Percentiles rank a stretch among this genome's conserved stretches.
These are phyloP conservation scores for Pseudognaphalium luteoalbum DNA, from an alignment of 129 eudicot species.

Conservation along the genomic window DNA sequence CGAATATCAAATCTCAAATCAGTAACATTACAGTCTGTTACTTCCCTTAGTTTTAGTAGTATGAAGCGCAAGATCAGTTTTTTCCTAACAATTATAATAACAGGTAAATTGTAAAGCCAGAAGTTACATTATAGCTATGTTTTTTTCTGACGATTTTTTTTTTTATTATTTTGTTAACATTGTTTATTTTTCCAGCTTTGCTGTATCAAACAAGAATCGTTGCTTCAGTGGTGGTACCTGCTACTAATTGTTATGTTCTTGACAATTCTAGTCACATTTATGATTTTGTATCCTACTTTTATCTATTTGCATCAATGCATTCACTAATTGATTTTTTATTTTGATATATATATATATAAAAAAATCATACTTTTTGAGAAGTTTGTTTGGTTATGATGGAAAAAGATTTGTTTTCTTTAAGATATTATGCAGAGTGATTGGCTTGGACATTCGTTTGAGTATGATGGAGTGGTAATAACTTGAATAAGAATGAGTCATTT, in stretches of 20 bases:
- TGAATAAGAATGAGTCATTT: not conserved
- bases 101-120: conserved; percentile 30
- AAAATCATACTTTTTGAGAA: not conserved
- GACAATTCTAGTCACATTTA: conserved; percentile 80
- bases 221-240: conserved; percentile 66
- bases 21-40: not conserved
- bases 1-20: conserved; percentile 22
- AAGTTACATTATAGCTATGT: not conserved
- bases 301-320: not conserved
- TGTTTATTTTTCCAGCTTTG: conserved; percentile 41
- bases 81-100: conserved; percentile 16
- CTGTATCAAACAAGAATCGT: conserved; percentile 42
- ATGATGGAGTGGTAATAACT: conserved; percentile 65
- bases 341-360: too few species aligned
- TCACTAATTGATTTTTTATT: not conserved
- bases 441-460: conserved; percentile 66
- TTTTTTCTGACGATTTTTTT: not conserved
- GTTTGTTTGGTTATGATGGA: not conserved
- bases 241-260: conserved; percentile 66
- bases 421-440: conserved; percentile 52
- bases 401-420: conserved; percentile 44
- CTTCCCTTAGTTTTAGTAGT: conserved; percentile 11
- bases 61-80: conserved; percentile 27
- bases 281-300: conserved; percentile 84
- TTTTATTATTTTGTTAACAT: too few species aligned